Evolutionary conservation across 257 asterid genomes (phyloP), one percentile per base, ranked within the genome.

Genomic region (Rhazya stricta): DNA sequence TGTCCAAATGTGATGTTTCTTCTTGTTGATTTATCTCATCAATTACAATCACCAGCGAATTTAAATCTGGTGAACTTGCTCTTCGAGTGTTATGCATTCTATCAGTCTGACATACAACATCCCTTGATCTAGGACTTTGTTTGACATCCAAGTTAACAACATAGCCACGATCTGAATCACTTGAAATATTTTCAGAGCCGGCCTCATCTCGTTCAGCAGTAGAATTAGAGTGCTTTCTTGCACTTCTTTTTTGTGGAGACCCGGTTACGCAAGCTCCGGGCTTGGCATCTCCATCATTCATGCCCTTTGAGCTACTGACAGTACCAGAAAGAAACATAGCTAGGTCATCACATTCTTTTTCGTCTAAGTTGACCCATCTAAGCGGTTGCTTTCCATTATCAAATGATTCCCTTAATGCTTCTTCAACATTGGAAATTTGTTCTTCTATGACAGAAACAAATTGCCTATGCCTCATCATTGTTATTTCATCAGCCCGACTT

Each of bases 321-420:
- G 73, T 71, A 43, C 97, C 96, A 9, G 98, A 88, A 77, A 93
- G 98, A 87, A 93, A 93, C 56, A 76, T 77, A 36, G 96, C 95
- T 9, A 93, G 85, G 79, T 89, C 98, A 34, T 91, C 88, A 36
- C 91, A 69, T 83, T 93, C 97, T 32, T 87, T 85, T 81, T 88
- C 84, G 71, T 93, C 90, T 80, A 93, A 84, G 76, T 81, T 87
- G 37, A 92, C 89, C 98, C 98, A 91, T 63, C 83, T 87, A 75
- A 92, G 83, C 12, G 91, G 85, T 78, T 86, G 85, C 83, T 86
- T 87, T 42, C 89, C 87, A 67, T 90, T 78, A 60, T 85, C 56
- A 78, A 82, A 79, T 9, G 90, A 84, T 75, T 88, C 93, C 81
- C 80, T 89, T 77, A 91, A 25, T 46, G 90, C 87, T 60, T 74